Percentiles rank a stretch among this genome's conserved stretches.
These are phyloP conservation scores for Sporothrix protearum DNA, from an alignment of 2,329 filamentous ascomycete species.

Conservation along the genomic window DNA sequence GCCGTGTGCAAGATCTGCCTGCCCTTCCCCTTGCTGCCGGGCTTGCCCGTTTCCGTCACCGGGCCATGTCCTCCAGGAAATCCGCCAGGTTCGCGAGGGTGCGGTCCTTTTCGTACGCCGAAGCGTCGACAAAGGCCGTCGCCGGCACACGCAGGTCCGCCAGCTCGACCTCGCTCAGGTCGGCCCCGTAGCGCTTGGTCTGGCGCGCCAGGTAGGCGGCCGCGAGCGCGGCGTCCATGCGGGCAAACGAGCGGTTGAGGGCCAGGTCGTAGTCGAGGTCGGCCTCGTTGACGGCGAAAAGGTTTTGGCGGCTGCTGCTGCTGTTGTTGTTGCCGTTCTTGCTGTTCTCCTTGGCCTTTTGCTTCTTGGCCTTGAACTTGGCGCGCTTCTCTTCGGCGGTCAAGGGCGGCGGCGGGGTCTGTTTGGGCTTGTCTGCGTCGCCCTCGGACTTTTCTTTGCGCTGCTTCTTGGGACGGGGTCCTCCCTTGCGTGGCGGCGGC, in stretches of 20 bases:
- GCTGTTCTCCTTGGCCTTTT: conserved; percentile 22
- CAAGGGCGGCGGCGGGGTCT: conserved; percentile 6
- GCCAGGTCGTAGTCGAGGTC: conserved; percentile 65
- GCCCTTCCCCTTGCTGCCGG: conserved; percentile 15
- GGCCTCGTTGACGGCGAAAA: conserved; percentile 44
- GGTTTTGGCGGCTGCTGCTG: conserved; percentile 27
- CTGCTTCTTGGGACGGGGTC: conserved; percentile 21
- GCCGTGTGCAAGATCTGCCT: conserved; percentile 36
- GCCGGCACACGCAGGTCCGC: conserved; percentile 74
- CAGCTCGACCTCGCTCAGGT: conserved; percentile 79
- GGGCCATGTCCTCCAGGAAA: conserved; percentile 69
- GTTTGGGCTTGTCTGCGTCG: background rate
- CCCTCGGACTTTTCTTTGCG: conserved; percentile 9
- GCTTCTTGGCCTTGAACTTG: conserved; percentile 20
- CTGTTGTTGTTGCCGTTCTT: conserved; percentile 28
- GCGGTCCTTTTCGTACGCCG: conserved; percentile 59
- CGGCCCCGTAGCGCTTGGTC: conserved; percentile 71
- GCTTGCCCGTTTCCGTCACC: conserved; percentile 45
- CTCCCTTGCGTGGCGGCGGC: background rate
- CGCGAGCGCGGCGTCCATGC: conserved; percentile 77
- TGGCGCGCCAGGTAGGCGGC: conserved; percentile 83
- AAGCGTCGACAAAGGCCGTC: conserved; percentile 70
- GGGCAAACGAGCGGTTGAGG: conserved; percentile 74
- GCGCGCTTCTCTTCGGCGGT: conserved; percentile 1
- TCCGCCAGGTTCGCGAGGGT: conserved; percentile 68